These are phyloP conservation scores for Kuraishia floccosa DNA, from an alignment of 805 yeast genomes.

Conservation along the genomic window DNA sequence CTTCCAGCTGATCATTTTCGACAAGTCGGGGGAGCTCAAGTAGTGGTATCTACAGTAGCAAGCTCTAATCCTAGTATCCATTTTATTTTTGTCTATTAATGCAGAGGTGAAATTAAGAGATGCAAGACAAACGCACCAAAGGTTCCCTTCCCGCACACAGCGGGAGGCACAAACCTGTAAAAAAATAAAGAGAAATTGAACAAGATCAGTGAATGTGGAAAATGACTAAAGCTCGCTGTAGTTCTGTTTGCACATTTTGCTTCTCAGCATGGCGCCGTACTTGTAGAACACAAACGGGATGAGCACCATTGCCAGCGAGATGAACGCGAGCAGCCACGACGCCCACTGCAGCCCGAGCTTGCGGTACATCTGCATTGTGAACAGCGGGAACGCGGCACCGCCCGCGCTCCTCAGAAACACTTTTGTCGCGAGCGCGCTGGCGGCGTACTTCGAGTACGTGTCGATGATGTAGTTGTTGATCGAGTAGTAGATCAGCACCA, in stretches of 20 bases:
- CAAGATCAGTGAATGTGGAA: no score
- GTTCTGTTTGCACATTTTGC: slow-evolving; percentile 55
- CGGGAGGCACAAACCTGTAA: no score
- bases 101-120: no score
- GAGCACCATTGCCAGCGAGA: slow-evolving; percentile 64
- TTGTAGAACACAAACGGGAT: slow-evolving; percentile 64
- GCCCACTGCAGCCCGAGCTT: slow-evolving; percentile 74
- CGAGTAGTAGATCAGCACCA: slow-evolving; percentile 49
- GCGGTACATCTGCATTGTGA: slow-evolving; percentile 73
- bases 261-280: slow-evolving; percentile 55
- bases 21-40: no score
- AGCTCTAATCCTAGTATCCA: neutral
- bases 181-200: no score
- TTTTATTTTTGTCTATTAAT: no score
- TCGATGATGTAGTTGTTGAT: slow-evolving; percentile 79
- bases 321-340: slow-evolving; percentile 65
- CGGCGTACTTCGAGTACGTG: slow-evolving; percentile 74
- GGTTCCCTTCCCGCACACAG: no score
- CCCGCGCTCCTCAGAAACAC: slow-evolving; percentile 74
- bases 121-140: no score
- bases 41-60: neutral
- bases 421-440: slow-evolving; percentile 73
- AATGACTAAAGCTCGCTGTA: slow-evolving; percentile 19
- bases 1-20: slow-evolving; percentile 21
- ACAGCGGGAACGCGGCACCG: slow-evolving; percentile 80